Percentiles rank a stretch among this genome's conserved stretches.
These are phyloP conservation scores for Protomyces lactucae-debilis DNA, from an alignment of 1,139 yeast species.

Conservation along the genomic window DNA sequence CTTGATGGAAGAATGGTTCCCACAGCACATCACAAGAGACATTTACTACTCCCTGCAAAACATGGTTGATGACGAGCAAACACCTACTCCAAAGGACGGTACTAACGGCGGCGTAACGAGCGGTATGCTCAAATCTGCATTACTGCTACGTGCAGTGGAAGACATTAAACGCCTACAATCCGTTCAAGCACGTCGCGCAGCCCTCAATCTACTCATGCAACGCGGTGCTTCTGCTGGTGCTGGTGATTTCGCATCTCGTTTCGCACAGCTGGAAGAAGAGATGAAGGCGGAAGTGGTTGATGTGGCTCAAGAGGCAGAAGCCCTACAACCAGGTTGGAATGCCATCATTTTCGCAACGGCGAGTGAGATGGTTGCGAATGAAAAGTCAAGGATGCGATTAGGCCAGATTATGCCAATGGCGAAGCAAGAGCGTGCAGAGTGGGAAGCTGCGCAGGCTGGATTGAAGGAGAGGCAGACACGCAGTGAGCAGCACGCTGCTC, in stretches of 20 bases:
- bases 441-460: not conserved
- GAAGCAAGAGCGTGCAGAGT: slow-evolving; percentile 6
- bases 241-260: slow-evolving; percentile 79
- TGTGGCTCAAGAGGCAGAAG: slow-evolving; percentile 71
- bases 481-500: not conserved
- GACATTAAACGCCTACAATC: slow-evolving; percentile 63
- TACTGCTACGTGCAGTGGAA: slow-evolving; percentile 68
- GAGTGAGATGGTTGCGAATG: slow-evolving; percentile 54
- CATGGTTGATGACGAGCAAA: not conserved
- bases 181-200: slow-evolving; percentile 67
- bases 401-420: slow-evolving; percentile 26
- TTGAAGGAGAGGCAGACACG: slow-evolving; percentile 3
- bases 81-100: not conserved
- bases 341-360: slow-evolving; percentile 70
- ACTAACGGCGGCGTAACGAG: not conserved
- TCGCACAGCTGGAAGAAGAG: slow-evolving; percentile 67
- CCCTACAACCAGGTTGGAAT: slow-evolving; percentile 73
- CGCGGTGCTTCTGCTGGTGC: slow-evolving; percentile 58
- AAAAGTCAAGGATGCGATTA: slow-evolving; percentile 16
- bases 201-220: slow-evolving; percentile 67
- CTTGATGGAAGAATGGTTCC: slow-evolving; percentile 61
- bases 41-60: slow-evolving; percentile 52
- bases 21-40: slow-evolving; percentile 61
- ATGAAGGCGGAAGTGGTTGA: slow-evolving; percentile 77
- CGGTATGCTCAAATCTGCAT: slow-evolving; percentile 48